phyloP scores from a whole-genome alignment of 257 asterid genomes.

The Leptodermis oblonga region DNA sequence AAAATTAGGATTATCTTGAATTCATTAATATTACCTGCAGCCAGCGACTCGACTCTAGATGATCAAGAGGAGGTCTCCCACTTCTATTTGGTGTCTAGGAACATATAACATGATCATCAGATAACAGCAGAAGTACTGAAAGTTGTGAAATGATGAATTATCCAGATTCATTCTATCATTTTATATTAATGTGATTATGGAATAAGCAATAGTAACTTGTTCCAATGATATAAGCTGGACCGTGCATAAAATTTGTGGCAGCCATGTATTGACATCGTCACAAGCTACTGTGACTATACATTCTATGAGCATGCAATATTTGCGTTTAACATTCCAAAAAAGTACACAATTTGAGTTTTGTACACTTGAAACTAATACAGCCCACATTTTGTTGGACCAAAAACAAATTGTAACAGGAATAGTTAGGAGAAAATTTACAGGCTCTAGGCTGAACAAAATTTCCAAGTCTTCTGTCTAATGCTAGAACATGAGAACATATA shows the following conservation, averaged over 20 bases:
- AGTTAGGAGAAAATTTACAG: background rate
- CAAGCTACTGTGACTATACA: background rate
- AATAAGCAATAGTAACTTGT: background rate
- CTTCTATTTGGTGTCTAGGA: conserved; percentile 75
- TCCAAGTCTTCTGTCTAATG: background rate
- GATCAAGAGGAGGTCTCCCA: conserved; percentile 86
- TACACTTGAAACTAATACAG: background rate
- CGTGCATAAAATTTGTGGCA: background rate
- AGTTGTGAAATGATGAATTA: background rate
- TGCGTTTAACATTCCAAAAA: background rate
- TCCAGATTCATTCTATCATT: background rate
- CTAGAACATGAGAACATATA: background rate
- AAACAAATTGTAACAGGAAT: background rate
- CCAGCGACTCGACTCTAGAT: conserved; percentile 89
- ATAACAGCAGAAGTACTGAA: conserved; percentile 7
- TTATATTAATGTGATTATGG: background rate
- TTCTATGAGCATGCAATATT: background rate
- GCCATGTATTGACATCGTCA: background rate
- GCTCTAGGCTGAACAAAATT: background rate
- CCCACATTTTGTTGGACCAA: background rate
- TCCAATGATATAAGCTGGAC: background rate
- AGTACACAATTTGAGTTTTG: background rate
- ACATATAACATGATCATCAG: conserved; percentile 21
- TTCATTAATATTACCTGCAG: conserved; percentile 48
- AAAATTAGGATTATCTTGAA: background rate